A percentile compares a stretch with the other conserved stretches of the same genome.
These are phyloP conservation scores for Apostasia shenzhenica DNA, from an alignment of 106 monocot species.

Conservation along the genomic window DNA sequence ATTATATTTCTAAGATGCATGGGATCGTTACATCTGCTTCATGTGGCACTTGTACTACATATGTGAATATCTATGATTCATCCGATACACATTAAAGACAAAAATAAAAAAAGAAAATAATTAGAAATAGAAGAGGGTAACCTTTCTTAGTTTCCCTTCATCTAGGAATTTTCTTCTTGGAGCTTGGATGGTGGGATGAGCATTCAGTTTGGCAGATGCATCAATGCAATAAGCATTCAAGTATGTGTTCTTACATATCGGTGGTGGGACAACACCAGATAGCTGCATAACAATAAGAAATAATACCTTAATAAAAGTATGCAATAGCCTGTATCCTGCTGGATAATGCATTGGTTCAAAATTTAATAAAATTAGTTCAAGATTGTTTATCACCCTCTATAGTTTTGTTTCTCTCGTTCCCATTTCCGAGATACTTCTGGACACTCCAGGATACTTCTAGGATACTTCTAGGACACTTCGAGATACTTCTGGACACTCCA, in stretches of 20 bases:
- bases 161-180: constrained; percentile 82
- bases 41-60: no score
- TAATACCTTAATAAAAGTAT: not conserved
- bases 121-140: constrained; percentile 2
- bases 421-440: no score
- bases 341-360: not conserved
- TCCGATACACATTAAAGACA: not conserved
- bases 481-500: no score
- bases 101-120: not conserved
- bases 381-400: no score
- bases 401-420: no score
- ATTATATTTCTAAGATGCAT: no score
- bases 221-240: constrained; percentile 44
- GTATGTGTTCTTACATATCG: constrained; percentile 63
- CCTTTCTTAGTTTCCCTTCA: constrained; percentile 90
- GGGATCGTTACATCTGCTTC: no score
- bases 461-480: no score
- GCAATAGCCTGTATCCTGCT: not conserved
- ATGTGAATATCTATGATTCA: no score
- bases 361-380: no score
- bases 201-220: constrained; percentile 31
- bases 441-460: no score
- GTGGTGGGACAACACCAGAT: constrained; percentile 73
- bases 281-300: constrained; percentile 35
- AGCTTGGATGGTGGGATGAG: constrained; percentile 48